phyloP scores from a whole-genome alignment of 495 filamentous ascomycete species.

The Penicillium diatomitis region DNA sequence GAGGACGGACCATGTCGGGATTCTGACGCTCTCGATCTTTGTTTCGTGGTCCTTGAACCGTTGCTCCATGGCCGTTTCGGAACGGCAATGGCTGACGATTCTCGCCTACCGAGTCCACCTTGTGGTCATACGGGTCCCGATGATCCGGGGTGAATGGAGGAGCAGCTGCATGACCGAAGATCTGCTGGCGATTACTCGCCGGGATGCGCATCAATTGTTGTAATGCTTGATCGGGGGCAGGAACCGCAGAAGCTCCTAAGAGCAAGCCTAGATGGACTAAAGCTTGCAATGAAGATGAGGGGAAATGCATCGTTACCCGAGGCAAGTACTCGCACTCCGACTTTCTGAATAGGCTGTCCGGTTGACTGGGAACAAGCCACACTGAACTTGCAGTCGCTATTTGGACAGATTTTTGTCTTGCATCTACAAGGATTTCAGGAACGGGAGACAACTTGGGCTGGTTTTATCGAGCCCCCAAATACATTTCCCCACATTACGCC shows the following conservation, averaged over 20 bases:
- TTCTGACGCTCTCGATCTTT: conserved; percentile 50
- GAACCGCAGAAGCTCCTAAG: neutral
- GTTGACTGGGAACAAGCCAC: no score
- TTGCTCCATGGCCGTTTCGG: conserved; percentile 54
- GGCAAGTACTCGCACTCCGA: neutral
- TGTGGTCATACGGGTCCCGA: conserved; percentile 39
- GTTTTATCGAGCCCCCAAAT: no score
- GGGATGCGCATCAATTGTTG: conserved; percentile 7
- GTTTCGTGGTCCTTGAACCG: conserved; percentile 58
- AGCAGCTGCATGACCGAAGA: neutral
- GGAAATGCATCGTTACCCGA: neutral
- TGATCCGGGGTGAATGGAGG: conserved; percentile 31
- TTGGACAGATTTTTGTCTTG: no score
- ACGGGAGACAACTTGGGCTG: no score
- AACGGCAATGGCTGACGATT: conserved; percentile 53
- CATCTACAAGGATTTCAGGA: no score
- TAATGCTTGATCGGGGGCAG: conserved; percentile 6
- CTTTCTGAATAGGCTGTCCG: no score
- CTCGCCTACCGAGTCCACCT: conserved; percentile 49
- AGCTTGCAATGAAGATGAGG: neutral
- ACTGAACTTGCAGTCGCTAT: no score
- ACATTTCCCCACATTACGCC: no score
- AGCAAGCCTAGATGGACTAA: conserved; percentile 1
- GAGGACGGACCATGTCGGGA: conserved; percentile 55
- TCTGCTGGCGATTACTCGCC: neutral